Evolutionary conservation across 768 basidiomycete species (phyloP).

Genomic region (Holtermannia corniformis): DNA sequence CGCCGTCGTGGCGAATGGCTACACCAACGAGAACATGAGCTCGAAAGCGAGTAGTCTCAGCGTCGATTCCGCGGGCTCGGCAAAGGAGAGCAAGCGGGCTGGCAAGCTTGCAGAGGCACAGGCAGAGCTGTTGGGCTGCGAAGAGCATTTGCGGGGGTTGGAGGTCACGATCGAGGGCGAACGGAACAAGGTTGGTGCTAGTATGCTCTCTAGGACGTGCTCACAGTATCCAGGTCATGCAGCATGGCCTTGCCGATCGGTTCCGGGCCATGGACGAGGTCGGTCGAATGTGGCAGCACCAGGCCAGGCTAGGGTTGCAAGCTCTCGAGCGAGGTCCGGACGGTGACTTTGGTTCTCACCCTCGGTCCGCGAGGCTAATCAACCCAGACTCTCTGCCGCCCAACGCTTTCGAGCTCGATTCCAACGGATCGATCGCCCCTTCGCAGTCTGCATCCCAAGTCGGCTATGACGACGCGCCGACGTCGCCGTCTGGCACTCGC

Average conservation of each 20-base stretch:
- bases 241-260: constrained; percentile 35
- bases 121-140: constrained; percentile 40
- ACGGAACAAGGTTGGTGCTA: constrained; percentile 28
- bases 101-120: constrained; percentile 38
- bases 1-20: constrained; percentile 19
- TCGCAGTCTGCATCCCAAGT: constrained; percentile 41
- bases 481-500: neutral
- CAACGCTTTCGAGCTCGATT: constrained; percentile 39
- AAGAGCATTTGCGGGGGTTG: constrained; percentile 36
- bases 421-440: constrained; percentile 39
- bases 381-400: constrained; percentile 17
- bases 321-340: constrained; percentile 29
- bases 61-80: constrained; percentile 25
- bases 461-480: constrained; percentile 18
- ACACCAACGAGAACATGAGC: constrained; percentile 13
- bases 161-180: constrained; percentile 39
- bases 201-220: neutral
- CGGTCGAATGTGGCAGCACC: constrained; percentile 38
- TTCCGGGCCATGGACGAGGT: constrained; percentile 41
- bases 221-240: constrained; percentile 37
- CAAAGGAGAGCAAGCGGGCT: constrained; percentile 34
- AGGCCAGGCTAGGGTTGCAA: constrained; percentile 32
- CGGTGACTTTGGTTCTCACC: constrained; percentile 10
- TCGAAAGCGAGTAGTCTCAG: constrained; percentile 21
- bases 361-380: neutral